phyloP scores from a whole-genome alignment of 768 basidiomycete species.

The Boletus huronensis region DNA sequence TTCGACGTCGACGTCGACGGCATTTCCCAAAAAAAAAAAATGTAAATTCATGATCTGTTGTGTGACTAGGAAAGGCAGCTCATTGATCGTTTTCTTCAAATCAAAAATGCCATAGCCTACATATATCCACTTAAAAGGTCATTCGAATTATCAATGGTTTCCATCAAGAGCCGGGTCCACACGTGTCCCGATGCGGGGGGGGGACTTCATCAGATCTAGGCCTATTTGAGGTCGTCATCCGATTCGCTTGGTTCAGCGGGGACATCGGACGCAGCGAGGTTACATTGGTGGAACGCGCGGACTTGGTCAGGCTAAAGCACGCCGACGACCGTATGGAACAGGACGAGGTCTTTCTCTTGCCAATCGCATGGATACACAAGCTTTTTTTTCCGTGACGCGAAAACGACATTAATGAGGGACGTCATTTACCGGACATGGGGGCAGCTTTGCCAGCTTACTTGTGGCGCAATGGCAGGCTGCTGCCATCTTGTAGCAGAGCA shows the following conservation, averaged over 20 bases:
- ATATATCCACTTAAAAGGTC: background rate
- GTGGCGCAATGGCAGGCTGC: constrained; percentile 84
- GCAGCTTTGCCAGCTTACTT: constrained; percentile 35
- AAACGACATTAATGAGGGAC: background rate
- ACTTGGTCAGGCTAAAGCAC: constrained; percentile 50
- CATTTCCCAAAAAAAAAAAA: background rate
- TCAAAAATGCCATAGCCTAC: constrained; percentile 1
- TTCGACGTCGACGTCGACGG: background rate
- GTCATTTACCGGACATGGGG: background rate
- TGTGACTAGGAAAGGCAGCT: constrained; percentile 5
- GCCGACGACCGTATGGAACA: constrained; percentile 72
- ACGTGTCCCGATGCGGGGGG: background rate
- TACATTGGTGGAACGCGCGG: constrained; percentile 54
- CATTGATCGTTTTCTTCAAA: background rate
- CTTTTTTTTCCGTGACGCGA: constrained; percentile 13
- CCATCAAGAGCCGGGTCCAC: constrained; percentile 4
- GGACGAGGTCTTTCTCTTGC: constrained; percentile 59
- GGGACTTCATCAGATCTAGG: constrained; percentile 26
- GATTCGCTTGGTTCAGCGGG: constrained; percentile 45
- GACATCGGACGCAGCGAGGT: constrained; percentile 50
- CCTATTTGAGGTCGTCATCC: constrained; percentile 45
- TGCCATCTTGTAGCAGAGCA: constrained; percentile 89
- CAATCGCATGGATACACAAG: constrained; percentile 90
- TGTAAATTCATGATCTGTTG: constrained; percentile 13
- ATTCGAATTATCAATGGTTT: background rate